Evolutionary conservation across 139 green algal species (phyloP).

Genomic region (Chlamydomonas eustigma): DNA sequence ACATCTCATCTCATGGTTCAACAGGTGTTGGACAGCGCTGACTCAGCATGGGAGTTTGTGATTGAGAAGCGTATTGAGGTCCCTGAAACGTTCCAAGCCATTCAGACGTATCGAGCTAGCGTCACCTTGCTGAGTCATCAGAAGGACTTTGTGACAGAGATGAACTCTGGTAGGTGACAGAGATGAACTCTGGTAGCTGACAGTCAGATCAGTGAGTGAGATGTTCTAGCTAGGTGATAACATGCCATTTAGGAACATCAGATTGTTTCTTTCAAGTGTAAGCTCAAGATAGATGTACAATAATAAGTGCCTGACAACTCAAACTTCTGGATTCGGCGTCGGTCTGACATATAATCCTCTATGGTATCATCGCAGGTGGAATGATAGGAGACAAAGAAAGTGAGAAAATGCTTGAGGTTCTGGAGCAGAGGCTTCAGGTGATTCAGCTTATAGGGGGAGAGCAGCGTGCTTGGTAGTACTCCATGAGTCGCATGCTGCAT

Average conservation of each 20-base stretch:
- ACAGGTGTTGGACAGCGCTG: conserved; percentile 10
- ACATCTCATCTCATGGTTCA: neutral
- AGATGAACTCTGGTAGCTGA: no score
- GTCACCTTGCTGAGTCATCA: conserved; percentile 67
- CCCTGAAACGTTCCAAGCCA: conserved; percentile 33
- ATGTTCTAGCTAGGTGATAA: no score
- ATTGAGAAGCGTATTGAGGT: conserved; percentile 3
- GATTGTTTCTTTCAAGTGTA: no score
- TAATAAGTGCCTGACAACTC: no score
- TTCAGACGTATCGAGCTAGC: conserved; percentile 78
- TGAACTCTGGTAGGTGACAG: conserved; percentile 24
- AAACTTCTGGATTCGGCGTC: no score
- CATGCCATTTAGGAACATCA: no score
- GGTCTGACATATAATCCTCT: no score
- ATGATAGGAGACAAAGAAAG: conserved; percentile 70
- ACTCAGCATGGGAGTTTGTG: conserved; percentile 12
- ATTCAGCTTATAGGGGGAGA: conserved; percentile 11
- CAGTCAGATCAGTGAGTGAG: no score
- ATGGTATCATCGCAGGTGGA: no score
- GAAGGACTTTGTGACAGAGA: conserved; percentile 65
- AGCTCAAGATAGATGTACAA: no score
- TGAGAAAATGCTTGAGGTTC: conserved; percentile 48
- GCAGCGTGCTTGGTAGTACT: no score
- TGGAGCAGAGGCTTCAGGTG: conserved; percentile 53
- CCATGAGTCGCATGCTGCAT: no score